Evolutionary conservation across 805 yeast species (phyloP), one percentile per base, ranked within the genome.

Genomic region (Schwanniomyces pseudopolymorphus): DNA sequence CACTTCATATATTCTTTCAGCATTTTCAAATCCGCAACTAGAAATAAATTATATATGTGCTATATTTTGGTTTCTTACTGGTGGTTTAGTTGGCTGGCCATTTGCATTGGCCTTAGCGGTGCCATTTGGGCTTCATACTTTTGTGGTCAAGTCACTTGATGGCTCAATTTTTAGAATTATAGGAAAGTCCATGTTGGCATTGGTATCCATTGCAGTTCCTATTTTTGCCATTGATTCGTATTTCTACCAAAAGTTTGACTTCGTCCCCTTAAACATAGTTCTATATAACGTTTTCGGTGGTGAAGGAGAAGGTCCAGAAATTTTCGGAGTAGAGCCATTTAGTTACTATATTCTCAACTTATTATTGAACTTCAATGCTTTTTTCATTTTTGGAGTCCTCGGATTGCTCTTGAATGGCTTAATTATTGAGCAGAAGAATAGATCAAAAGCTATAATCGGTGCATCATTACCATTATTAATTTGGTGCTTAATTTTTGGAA

Each of bases 31-130:
- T 13, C 28, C 33, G 2, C n/a, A 22, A 11, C 20, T 31, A 11
- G 20, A 25, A 3, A 13, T 5, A 14, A 21, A 40, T 5, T 33
- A 45, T 11, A 49, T 69, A 2, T 42, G 46, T n/a, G 66, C 74
- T 2, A 60, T 78, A 3, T 48, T 71, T 1, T 76, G 76, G 71
- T 70, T 76, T 31, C 64, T 78, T 17, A 51, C 86, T n/a, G 95
- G 90, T 4, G 92, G 92, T 0, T 58, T 91, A 2, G 51, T 87
- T 25, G 97, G 97, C 1, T 92, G 97, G 97, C 97, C 97, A 1
- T 92, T 91, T 63, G 79, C 85, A 0, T 64, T 88, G 46, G 82
- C 78, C 0, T 63, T 89, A 46, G 82, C 83, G 1, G 52, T 79
- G 1, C 94, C 96, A 1, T 74, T 83, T 46, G 74, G 79, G 16